Evolutionary conservation across 2,329 filamentous ascomycete genomes (phyloP), one percentile per base, ranked within the genome.

Genomic region (Aspergillus sp.): DNA sequence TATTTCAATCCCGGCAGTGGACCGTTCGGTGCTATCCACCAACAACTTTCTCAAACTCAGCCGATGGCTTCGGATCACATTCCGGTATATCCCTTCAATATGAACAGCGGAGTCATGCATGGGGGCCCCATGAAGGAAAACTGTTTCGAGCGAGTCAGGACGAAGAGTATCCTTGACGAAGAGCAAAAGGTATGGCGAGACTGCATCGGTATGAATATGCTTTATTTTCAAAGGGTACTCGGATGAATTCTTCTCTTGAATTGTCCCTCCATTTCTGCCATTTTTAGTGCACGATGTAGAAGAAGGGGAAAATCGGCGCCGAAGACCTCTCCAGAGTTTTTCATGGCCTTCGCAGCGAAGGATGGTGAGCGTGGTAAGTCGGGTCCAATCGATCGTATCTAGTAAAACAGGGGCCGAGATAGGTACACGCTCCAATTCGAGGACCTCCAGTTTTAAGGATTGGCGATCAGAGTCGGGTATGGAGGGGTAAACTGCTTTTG

Each of bases 81-180:
- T 85, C 57, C 83, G 84, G 74, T 90, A 91, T 61, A 95, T 89
- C 17, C 84, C 79, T 37, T 90, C 86, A 55, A 93, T 82, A 3
- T 83, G 81, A 1, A 93, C 87, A 7, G 76, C 76, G 1, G 84
- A 83, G n/a, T 78, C 71, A 71, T 83, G 79, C 21, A 73, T 70
- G 58, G 81, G 72, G 65, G 82, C 69, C 77, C 93, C 89, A 71
- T 93, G 90, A 49, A 95, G 74, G 69, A 92, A 92, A 9, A 95
- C 79, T 8, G 87, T 87, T 72, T 95, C 89, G n/a, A 95, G 78
- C 27, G 85, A 89, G 70, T 95, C 90, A 1, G 90, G 90, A 19
- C 87, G 87, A 39, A 95, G 79, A 0, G 89, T 88, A 60, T 93
- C 89, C 65, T 88, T 90, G 61, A 95, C 79, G 68, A 95, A 93